A percentile compares a stretch with the other conserved stretches of the same genome.
Conservation (phyloP, 306 rosid genomes). For the Cercis canadensis region DNA sequence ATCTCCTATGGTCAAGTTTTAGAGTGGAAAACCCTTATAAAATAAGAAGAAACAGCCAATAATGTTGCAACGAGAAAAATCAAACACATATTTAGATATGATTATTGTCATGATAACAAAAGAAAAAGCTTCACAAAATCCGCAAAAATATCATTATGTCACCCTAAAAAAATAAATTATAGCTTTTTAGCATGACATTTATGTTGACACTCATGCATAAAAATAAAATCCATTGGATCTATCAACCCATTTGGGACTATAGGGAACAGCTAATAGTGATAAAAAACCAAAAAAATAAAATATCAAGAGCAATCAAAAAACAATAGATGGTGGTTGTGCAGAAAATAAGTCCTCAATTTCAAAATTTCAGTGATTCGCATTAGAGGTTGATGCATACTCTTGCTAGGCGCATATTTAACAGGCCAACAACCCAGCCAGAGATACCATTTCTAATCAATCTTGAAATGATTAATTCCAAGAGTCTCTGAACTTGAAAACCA, state of each 20-base stretch:
- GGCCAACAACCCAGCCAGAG: background rate
- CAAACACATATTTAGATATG: background rate
- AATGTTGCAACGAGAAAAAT: constrained; percentile 12
- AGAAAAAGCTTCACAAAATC: background rate
- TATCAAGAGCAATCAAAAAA: background rate
- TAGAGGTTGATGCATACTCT: background rate
- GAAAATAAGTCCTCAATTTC: background rate
- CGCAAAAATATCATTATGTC: background rate
- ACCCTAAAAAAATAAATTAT: background rate
- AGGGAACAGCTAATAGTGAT: background rate
- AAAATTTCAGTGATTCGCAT: background rate
- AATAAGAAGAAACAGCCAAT: background rate
- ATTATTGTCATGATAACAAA: constrained; percentile 10
- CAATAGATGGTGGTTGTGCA: background rate
- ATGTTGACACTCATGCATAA: background rate
- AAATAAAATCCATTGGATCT: background rate
- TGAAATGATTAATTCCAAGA: background rate
- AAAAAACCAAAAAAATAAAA: too few relatives aligned
- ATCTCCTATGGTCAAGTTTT: constrained; percentile 19
- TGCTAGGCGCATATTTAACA: background rate
- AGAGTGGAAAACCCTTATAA: background rate
- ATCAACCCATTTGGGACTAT: background rate
- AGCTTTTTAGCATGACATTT: background rate
- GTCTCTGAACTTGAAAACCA: background rate
- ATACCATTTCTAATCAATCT: background rate